Conservation (phyloP, 2,329 filamentous ascomycete species). For the Ilyonectria destructans region DNA sequence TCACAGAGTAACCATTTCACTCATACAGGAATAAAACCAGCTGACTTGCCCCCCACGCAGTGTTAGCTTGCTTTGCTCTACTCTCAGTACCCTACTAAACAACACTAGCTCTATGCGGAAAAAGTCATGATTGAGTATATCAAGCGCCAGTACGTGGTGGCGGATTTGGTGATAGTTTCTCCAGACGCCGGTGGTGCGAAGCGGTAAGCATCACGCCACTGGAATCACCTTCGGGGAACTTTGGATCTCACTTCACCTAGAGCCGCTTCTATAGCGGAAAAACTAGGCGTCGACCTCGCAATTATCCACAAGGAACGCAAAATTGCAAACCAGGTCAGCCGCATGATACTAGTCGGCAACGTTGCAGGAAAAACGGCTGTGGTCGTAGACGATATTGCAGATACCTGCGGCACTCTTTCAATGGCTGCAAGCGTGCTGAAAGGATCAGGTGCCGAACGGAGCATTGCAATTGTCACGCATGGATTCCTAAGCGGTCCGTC, state of each 20-base stretch:
- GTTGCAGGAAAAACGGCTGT: constrained; percentile 92
- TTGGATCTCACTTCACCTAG: too few relatives aligned
- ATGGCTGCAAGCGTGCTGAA: constrained; percentile 92
- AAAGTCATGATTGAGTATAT: constrained; percentile 93
- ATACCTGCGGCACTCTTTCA: constrained; percentile 86
- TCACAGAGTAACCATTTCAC: too few relatives aligned
- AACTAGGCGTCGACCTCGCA: constrained; percentile 89
- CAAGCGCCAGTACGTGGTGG: constrained; percentile 82
- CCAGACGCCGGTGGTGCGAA: constrained; percentile 95
- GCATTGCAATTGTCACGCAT: constrained; percentile 94
- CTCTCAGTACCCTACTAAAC: too few relatives aligned
- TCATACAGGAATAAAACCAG: too few relatives aligned
- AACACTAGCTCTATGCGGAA: constrained; percentile 85
- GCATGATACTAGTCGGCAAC: constrained; percentile 92
- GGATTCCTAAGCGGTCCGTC: constrained; percentile 82
- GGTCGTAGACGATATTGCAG: constrained; percentile 96
- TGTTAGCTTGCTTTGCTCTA: too few relatives aligned
- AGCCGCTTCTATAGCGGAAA: constrained; percentile 75
- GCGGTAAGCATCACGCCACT: constrained; percentile 81
- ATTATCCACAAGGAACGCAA: constrained; percentile 96
- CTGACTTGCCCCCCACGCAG: too few relatives aligned
- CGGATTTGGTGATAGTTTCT: constrained; percentile 91
- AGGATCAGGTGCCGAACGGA: constrained; percentile 86
- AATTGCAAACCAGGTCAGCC: constrained; percentile 85
- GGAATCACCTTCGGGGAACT: too few relatives aligned